These are phyloP conservation scores for Chlamydomonas applanata DNA, from an alignment of 139 green algal species.

Conservation along the genomic window DNA sequence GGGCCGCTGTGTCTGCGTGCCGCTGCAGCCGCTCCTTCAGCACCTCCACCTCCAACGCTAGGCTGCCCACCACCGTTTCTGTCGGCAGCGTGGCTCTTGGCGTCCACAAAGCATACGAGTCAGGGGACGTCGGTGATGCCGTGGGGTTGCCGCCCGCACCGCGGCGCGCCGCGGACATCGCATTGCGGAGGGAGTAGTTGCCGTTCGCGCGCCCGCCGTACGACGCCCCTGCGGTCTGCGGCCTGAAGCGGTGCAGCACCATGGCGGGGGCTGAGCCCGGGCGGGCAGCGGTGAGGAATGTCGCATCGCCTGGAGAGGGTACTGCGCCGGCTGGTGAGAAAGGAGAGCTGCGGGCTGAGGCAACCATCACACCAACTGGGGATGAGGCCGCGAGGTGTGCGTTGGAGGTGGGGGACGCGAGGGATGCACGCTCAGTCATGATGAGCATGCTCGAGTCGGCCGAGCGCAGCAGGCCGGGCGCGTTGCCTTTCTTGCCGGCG, in stretches of 20 bases:
- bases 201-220: slow-evolving; percentile 12
- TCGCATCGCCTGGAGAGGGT: background rate
- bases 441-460: slow-evolving; percentile 6
- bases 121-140: background rate
- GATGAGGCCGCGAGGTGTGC: background rate
- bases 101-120: slow-evolving; percentile 33
- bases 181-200: slow-evolving; percentile 21
- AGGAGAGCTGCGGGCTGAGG: no score
- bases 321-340: background rate
- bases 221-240: background rate
- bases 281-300: background rate
- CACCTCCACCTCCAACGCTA: slow-evolving; percentile 36
- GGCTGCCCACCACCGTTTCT: slow-evolving; percentile 22
- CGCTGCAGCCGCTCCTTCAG: slow-evolving; percentile 41
- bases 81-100: slow-evolving; percentile 9
- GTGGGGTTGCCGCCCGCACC: slow-evolving; percentile 33
- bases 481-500: slow-evolving; percentile 16
- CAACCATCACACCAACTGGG: no score
- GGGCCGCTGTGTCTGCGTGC: slow-evolving; percentile 25
- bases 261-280: slow-evolving; percentile 5
- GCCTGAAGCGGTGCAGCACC: background rate
- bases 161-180: slow-evolving; percentile 16
- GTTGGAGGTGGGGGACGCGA: background rate
- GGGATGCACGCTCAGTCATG: slow-evolving; percentile 16
- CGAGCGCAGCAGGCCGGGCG: slow-evolving; percentile 16